phyloP scores from a whole-genome alignment of 2,329 filamentous ascomycete species.

The Paecilomyces niveus region DNA sequence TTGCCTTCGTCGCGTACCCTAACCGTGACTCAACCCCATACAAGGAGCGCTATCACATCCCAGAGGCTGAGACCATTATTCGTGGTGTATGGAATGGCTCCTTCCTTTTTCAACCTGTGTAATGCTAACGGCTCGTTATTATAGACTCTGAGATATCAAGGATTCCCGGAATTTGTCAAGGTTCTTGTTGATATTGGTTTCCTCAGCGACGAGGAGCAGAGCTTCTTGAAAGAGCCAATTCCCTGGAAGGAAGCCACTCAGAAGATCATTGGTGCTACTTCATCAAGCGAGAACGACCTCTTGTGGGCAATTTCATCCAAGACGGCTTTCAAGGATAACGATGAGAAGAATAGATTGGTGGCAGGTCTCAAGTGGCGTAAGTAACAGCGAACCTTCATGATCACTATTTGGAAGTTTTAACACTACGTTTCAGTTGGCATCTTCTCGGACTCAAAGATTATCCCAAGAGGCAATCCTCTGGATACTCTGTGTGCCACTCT shows the following conservation, averaged over 20 bases:
- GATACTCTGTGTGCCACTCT: constrained; percentile 87
- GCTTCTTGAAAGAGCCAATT: constrained; percentile 59
- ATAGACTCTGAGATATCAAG: constrained; percentile 69
- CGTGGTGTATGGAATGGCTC: constrained; percentile 45
- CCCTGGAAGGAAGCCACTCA: constrained; percentile 81
- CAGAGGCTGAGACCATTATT: constrained; percentile 81
- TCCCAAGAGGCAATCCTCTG: constrained; percentile 68
- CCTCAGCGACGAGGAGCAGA: constrained; percentile 62
- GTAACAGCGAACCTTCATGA: background rate
- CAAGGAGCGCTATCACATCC: constrained; percentile 83
- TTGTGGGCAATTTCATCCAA: constrained; percentile 66
- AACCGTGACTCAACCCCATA: constrained; percentile 88
- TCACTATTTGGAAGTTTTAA: background rate
- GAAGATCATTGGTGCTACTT: constrained; percentile 64
- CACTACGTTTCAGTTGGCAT: constrained; percentile 40
- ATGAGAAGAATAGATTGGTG: constrained; percentile 64
- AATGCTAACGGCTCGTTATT: background rate
- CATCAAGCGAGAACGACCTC: constrained; percentile 62
- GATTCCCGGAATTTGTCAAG: constrained; percentile 86
- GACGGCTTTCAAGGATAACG: constrained; percentile 61
- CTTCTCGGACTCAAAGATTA: constrained; percentile 63
- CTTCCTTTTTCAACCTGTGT: background rate
- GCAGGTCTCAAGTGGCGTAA: constrained; percentile 60
- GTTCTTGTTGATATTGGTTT: constrained; percentile 85
- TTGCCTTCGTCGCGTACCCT: constrained; percentile 82